Evolutionary conservation across 148 eudicot genomes (phyloP).

Genomic region (Rhododendron williamsianum): DNA sequence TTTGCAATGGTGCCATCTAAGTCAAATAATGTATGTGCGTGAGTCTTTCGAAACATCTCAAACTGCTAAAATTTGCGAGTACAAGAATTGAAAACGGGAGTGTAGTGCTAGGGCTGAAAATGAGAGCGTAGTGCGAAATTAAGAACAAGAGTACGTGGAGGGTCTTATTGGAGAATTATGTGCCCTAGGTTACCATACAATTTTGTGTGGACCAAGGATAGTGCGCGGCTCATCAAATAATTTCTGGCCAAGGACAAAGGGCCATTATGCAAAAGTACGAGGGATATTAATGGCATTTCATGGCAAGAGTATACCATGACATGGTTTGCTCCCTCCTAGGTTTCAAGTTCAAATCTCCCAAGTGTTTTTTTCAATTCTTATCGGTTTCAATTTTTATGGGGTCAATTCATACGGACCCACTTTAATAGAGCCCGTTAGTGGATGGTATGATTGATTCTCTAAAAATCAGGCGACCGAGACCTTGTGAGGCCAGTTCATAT

Average conservation of each 20-base stretch:
- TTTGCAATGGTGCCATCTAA: neutral
- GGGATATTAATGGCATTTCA: neutral
- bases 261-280: neutral
- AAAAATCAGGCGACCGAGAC: no score
- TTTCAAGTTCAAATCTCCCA: no score
- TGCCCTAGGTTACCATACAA: neutral
- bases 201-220: neutral
- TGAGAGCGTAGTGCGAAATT: neutral
- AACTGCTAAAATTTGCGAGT: no score
- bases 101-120: neutral
- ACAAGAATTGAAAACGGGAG: neutral
- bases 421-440: no score
- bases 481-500: no score
- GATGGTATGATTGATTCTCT: no score
- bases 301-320: neutral
- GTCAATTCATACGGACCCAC: no score
- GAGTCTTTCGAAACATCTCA: no score
- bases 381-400: no score
- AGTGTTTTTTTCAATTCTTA: no score
- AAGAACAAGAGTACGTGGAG: neutral
- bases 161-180: neutral
- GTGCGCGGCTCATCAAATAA: neutral
- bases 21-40: no score
- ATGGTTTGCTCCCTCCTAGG: no score
- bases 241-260: neutral